Conservation (phyloP, 371 early-diverging fungal species). For the Mucor lusitanicus region DNA sequence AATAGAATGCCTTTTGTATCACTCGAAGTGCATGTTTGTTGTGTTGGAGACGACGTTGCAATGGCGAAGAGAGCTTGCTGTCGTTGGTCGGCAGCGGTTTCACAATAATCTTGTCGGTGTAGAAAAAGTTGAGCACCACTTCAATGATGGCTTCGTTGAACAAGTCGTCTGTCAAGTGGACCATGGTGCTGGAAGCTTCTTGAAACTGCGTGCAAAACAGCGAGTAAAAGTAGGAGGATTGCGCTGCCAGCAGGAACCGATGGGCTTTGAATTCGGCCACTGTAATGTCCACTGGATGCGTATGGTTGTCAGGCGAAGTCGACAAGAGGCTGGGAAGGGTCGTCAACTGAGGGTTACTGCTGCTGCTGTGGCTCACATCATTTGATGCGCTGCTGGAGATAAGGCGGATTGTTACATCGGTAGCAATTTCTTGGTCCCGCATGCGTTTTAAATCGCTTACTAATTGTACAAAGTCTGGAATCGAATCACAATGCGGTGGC, state of each 20-base stretch:
- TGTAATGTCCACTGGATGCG: conserved; percentile 5
- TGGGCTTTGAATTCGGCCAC: conserved; percentile 32
- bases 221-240: conserved; percentile 45
- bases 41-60: conserved; percentile 24
- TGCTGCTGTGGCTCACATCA: neutral
- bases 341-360: neutral
- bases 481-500: conserved; percentile 12
- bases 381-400: conserved; percentile 10
- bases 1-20: conserved; percentile 43
- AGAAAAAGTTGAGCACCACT: conserved; percentile 12
- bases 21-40: conserved; percentile 41
- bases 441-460: conserved; percentile 31
- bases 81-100: conserved; percentile 4
- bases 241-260: conserved; percentile 44
- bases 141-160: conserved; percentile 22
- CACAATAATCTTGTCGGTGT: conserved; percentile 18
- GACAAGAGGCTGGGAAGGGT: conserved; percentile 2
- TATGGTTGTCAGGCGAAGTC: conserved; percentile 11
- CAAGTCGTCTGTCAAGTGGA: conserved; percentile 17
- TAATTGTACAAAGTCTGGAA: conserved; percentile 24
- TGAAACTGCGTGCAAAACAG: conserved; percentile 35
- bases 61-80: conserved; percentile 2
- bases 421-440: conserved; percentile 23
- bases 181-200: conserved; percentile 11
- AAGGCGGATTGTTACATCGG: conserved; percentile 32